Evolutionary conservation across 768 basidiomycete species (phyloP), one percentile per base, ranked within the genome.

Genomic region (Leccinum subtestaceum): DNA sequence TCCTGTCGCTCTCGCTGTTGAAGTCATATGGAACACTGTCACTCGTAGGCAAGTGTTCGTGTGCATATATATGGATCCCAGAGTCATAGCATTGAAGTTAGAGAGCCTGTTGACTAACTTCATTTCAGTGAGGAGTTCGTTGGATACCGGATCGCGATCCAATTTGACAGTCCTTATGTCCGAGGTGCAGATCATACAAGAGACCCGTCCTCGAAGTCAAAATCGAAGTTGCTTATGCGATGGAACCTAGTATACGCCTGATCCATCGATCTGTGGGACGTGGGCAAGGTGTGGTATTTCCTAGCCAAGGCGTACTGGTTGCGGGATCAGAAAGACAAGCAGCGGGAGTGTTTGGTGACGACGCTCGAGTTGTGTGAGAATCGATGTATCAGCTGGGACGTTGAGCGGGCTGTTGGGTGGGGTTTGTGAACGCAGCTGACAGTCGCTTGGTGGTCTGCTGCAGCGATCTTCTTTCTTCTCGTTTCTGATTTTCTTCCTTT

Each of bases 251-350:
- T 2, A 21, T 21, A 4, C 25, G 0, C 5, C 43, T 12, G 58
- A 52, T 17, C 51, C 61, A 15, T 43, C 55, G 11, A 49, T 32
- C 17, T 36, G 10, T 98, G 95, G 93, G 89, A 97, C 70, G 82
- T 90, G 2, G 85, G 94, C 0, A 95, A 98, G 71, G 95, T 91
- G 23, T 99, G 96, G 96, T 96, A 89, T 72, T 91, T 86, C 70
- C 80, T 98, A 9, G 91, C 87, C 6, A 92, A 87, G 66, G 88
- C 87, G 23, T 89, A 89, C 67, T 85, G 87, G 52, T 68, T 86
- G 63, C 92, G 91, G 66, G 88, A 83, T 2, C 81, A 88, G 53
- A 84, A 81, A 61, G 87, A 85, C 53, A 78, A 84, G 52, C 89
- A 91, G 67, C 78, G 83, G 55, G 91, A 95, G 71, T 90, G 89